Percentiles rank a stretch among this genome's conserved stretches.
phyloP scores from a whole-genome alignment of 805 yeast genomes.

The Clavispora asparagi region DNA sequence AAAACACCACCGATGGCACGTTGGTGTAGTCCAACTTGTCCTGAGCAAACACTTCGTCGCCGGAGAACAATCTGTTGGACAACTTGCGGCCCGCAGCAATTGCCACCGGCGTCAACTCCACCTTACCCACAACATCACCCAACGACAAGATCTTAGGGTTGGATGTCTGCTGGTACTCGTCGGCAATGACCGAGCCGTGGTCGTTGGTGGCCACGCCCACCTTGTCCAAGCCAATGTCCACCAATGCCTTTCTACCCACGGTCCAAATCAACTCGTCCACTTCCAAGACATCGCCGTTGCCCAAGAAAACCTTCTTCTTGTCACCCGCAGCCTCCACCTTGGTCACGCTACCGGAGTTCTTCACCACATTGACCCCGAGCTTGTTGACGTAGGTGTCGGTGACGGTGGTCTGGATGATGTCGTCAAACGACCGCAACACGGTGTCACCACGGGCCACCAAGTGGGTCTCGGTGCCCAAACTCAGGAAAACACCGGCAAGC shows the following conservation, averaged over 20 bases:
- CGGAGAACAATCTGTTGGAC: slow-evolving; percentile 82
- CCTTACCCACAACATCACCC: slow-evolving; percentile 92
- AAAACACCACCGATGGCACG: slow-evolving; percentile 93
- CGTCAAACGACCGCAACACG: slow-evolving; percentile 84
- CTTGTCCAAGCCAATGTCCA: slow-evolving; percentile 70
- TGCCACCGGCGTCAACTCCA: slow-evolving; percentile 96
- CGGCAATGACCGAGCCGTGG: slow-evolving; percentile 64
- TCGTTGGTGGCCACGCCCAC: slow-evolving; percentile 64
- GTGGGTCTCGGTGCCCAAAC: slow-evolving; percentile 81
- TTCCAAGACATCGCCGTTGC: slow-evolving; percentile 33
- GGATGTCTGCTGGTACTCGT: slow-evolving; percentile 82
- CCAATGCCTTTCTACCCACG: slow-evolving; percentile 77
- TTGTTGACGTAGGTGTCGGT: slow-evolving; percentile 75
- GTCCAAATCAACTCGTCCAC: slow-evolving; percentile 93
- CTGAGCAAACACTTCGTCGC: slow-evolving; percentile 61
- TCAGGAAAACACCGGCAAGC: slow-evolving; percentile 89
- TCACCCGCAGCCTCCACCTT: slow-evolving; percentile 34
- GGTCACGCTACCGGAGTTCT: slow-evolving; percentile 44
- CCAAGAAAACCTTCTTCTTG: slow-evolving; percentile 32
- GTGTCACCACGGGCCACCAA: slow-evolving; percentile 87
- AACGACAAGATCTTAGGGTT: slow-evolving; percentile 70
- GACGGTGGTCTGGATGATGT: slow-evolving; percentile 68
- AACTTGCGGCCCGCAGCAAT: slow-evolving; percentile 96
- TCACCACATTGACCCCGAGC: slow-evolving; percentile 75
- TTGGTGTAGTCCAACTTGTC: slow-evolving; percentile 82